Conservation (phyloP, 2,329 filamentous ascomycete species). For the Fonsecaea nubica region DNA sequence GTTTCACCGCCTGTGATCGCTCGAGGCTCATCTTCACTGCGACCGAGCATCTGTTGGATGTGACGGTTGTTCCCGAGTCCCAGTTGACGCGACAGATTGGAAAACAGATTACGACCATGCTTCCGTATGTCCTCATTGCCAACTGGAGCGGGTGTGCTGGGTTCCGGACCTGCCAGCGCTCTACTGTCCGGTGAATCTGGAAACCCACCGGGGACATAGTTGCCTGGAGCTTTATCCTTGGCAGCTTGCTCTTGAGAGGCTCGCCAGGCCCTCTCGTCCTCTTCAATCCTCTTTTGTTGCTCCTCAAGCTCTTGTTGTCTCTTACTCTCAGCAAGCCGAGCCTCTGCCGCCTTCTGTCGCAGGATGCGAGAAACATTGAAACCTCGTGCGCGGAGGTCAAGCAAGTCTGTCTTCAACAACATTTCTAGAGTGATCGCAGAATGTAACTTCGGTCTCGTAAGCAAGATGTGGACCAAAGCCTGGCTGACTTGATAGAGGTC, state of each 20-base stretch:
- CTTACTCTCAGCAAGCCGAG: slow-evolving; percentile 83
- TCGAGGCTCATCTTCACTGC: slow-evolving; percentile 27
- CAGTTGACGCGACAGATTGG: slow-evolving; percentile 69
- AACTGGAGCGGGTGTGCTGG: slow-evolving; percentile 22
- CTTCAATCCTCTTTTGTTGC: slow-evolving; percentile 72
- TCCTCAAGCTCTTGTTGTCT: slow-evolving; percentile 75
- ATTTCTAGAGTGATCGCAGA: slow-evolving; percentile 91
- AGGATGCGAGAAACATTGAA: slow-evolving; percentile 98
- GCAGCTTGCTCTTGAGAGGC: slow-evolving; percentile 46
- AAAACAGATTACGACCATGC: slow-evolving; percentile 67
- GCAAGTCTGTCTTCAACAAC: slow-evolving; percentile 82
- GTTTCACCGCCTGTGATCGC: slow-evolving; percentile 28
- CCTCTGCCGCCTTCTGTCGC: slow-evolving; percentile 83
- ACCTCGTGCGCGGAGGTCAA: slow-evolving; percentile 81
- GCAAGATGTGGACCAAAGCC: slow-evolving; percentile 78
- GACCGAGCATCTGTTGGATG: slow-evolving; percentile 45
- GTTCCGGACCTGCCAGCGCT: slow-evolving; percentile 42
- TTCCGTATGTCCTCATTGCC: slow-evolving; percentile 47
- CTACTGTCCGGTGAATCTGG: slow-evolving; percentile 62
- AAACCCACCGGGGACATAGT: slow-evolving; percentile 76
- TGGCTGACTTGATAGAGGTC: slow-evolving; percentile 94
- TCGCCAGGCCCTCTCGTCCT: slow-evolving; percentile 62
- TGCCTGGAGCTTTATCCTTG: slow-evolving; percentile 46
- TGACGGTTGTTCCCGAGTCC: slow-evolving; percentile 60
- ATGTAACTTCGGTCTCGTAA: slow-evolving; percentile 83